phyloP scores from a whole-genome alignment of 352 stramenopile species.

The Phytophthora hibernalis region DNA sequence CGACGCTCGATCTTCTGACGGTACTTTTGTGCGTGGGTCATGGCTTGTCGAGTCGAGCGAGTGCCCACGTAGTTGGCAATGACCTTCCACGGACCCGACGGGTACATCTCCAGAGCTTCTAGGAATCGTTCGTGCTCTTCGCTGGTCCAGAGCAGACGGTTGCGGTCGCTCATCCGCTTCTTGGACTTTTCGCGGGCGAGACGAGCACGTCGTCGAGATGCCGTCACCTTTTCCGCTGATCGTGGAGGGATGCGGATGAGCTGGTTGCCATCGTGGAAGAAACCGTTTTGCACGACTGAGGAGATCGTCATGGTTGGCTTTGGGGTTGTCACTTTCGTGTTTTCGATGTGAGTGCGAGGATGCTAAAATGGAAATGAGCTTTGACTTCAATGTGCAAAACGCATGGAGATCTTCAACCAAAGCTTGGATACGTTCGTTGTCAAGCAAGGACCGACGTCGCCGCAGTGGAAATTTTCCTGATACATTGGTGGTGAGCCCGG shows the following conservation, averaged over 20 bases:
- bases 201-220: slow-evolving; percentile 21
- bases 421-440: slow-evolving; percentile 14
- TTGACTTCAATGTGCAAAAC: slow-evolving; percentile 18
- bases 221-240: slow-evolving; percentile 30
- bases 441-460: slow-evolving; percentile 4
- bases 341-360: slow-evolving; percentile 14
- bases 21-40: slow-evolving; percentile 58
- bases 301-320: slow-evolving; percentile 40
- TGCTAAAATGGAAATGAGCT: slow-evolving; percentile 27
- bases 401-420: slow-evolving; percentile 20
- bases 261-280: slow-evolving; percentile 41
- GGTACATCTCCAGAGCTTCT: slow-evolving; percentile 48
- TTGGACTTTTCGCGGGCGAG: slow-evolving; percentile 34
- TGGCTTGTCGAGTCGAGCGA: slow-evolving; percentile 44
- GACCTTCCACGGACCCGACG: slow-evolving; percentile 49
- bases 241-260: slow-evolving; percentile 36
- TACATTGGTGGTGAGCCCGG: slow-evolving; percentile 27
- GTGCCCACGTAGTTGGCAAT: slow-evolving; percentile 46
- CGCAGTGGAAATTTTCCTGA: slow-evolving; percentile 40
- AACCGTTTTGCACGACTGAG: slow-evolving; percentile 39
- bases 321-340: neutral
- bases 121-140: slow-evolving; percentile 57
- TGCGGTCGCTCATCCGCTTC: slow-evolving; percentile 36
- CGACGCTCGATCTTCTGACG: slow-evolving; percentile 43
- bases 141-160: slow-evolving; percentile 34